phyloP scores from a whole-genome alignment of 2,329 filamentous ascomycete species.

The Pseudopithomyces maydicus region DNA sequence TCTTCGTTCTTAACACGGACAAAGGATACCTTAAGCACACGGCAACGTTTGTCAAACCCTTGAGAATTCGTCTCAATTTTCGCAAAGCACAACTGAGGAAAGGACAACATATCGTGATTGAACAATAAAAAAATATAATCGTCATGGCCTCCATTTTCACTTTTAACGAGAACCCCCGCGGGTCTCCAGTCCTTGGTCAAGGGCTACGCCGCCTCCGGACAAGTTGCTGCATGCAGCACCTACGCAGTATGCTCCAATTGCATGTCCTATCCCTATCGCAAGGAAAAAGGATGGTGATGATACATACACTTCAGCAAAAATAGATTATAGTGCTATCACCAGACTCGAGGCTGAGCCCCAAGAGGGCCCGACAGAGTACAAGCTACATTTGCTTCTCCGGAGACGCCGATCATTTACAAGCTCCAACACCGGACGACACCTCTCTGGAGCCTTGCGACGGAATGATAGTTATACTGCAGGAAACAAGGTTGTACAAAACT shows the following conservation, averaged over 20 bases:
- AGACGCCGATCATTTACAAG: slow-evolving; percentile 74
- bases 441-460: slow-evolving; percentile 58
- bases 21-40: slow-evolving; percentile 12
- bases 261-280: slow-evolving; percentile 14
- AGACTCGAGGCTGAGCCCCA: slow-evolving; percentile 89
- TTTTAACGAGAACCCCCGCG: slow-evolving; percentile 86
- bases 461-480: slow-evolving; percentile 36
- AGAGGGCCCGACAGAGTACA: slow-evolving; percentile 94
- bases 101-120: no score
- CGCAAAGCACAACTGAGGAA: neutral
- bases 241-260: slow-evolving; percentile 23
- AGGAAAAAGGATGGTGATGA: slow-evolving; percentile 9
- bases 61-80: neutral
- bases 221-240: slow-evolving; percentile 17
- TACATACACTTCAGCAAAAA: slow-evolving; percentile 8
- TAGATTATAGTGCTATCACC: slow-evolving; percentile 57
- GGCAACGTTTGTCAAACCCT: slow-evolving; percentile 1
- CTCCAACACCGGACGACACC: slow-evolving; percentile 67
- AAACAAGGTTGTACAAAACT: slow-evolving; percentile 31
- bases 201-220: slow-evolving; percentile 52
- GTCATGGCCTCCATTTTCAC: slow-evolving; percentile 94
- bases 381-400: slow-evolving; percentile 84
- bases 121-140: neutral
- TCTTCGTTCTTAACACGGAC: slow-evolving; percentile 50
- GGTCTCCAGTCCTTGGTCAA: slow-evolving; percentile 88